A percentile compares a stretch with the other conserved stretches of the same genome.
phyloP scores from a whole-genome alignment of 83 land plant genomes.

The Thuja plicata region DNA sequence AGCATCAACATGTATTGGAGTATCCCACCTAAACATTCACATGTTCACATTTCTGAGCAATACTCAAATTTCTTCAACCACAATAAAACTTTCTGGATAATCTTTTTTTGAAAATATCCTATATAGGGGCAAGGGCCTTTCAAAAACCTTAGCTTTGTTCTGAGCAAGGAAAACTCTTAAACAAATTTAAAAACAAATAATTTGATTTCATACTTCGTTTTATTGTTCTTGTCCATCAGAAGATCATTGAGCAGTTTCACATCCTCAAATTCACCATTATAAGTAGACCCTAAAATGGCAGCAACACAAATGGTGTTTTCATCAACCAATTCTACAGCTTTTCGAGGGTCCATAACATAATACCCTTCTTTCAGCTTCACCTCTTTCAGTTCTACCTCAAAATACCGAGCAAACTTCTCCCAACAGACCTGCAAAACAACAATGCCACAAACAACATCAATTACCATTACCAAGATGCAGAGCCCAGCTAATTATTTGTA shows the following conservation, averaged over 20 bases:
- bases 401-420: slow-evolving; percentile 70
- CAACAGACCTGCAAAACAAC: slow-evolving; percentile 51
- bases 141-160: no score
- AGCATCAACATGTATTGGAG: slow-evolving; percentile 86
- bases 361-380: slow-evolving; percentile 56
- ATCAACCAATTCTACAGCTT: slow-evolving; percentile 60
- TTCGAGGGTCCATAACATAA: slow-evolving; percentile 71
- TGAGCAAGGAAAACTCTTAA: no score
- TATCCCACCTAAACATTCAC: slow-evolving; percentile 55
- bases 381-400: slow-evolving; percentile 63
- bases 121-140: no score
- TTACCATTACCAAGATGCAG: neutral
- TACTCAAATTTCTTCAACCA: neutral
- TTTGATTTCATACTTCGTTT: slow-evolving; percentile 49
- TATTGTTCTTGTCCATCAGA: slow-evolving; percentile 39
- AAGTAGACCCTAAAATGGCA: slow-evolving; percentile 66
- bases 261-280: slow-evolving; percentile 69
- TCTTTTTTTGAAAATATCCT: no score
- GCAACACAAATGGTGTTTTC: slow-evolving; percentile 72
- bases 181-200: no score
- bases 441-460: neutral
- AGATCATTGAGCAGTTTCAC: slow-evolving; percentile 53
- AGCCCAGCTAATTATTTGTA: neutral
- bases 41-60: neutral
- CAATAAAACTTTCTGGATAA: neutral